Base-by-base conservation (phyloP, 2,329 filamentous ascomycete genomes). In the Alternaria solani region DNA sequence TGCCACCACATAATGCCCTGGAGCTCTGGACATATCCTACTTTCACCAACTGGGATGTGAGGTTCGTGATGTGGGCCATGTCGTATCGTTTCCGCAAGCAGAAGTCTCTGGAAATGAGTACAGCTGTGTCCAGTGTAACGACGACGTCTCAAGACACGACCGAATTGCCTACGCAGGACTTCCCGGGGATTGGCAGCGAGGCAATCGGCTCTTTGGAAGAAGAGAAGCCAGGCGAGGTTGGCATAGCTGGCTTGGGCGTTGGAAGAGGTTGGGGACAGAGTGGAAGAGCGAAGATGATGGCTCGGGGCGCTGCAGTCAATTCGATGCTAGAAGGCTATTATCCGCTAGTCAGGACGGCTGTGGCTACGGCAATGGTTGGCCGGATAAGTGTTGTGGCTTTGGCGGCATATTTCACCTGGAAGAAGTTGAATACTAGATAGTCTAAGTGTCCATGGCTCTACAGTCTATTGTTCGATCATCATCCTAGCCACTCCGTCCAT, bases 21-120 rank as follows among this genome's bases (percentile, higher is more conserved):
- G 79, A 85, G 34, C 74, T 90, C 26, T 91, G 89, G 88, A 85
- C 84, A 30, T 90, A 90, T 69, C 89, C 89, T 0, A 91, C 87
- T 1, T 91, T 91, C 70, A 89, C 88, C 0, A 82, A 85, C 2
- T 82, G 82, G 57, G 89, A 91, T 68, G 81, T 91, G 4, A 81
- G 85, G 6, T 78, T 87, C 32, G 79, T 87, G 11, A 83, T 91
- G 55, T 88, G 84, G 80, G 71, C 88, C 9, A 76, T 90, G 69
- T 89, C 88, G 0, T 85, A 85, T 63, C 77, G 79, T 7, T 85
- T 90, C 69, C 85, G 78, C 5, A 66, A 64, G 25, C 72, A 72
- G 42, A 79, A 78, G 59, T 71, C 70, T 16, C 51, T 66, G 20
- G 75, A 76, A 43, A 74, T 77, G 71, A 64, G 63, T 4, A 59